Percentiles rank a stretch among this genome's conserved stretches.
Evolutionary conservation across 2,329 filamentous ascomycete genomes (phyloP).

Genomic region (Epichloe sp.): DNA sequence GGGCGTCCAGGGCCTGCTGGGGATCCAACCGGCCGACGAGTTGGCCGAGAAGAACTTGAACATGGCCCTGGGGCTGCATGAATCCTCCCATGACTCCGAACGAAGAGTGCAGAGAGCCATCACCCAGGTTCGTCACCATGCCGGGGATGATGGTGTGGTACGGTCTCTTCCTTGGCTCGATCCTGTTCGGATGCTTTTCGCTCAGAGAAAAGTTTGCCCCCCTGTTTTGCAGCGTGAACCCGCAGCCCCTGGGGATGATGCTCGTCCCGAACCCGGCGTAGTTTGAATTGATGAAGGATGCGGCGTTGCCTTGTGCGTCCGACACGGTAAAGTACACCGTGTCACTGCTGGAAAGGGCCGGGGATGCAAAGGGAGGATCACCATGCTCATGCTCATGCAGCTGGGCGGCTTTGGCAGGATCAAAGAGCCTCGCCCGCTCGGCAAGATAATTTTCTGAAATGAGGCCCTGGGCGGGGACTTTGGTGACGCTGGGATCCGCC

Average conservation of each 20-base stretch:
- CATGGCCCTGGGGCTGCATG: conserved; percentile 95
- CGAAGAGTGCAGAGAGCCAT: conserved; percentile 65
- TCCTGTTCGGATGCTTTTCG: conserved; percentile 60
- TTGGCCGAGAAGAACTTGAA: conserved; percentile 87
- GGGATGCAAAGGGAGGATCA: conserved; percentile 37
- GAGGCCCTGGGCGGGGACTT: conserved; percentile 57
- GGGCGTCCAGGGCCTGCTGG: conserved; percentile 81
- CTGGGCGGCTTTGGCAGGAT: conserved; percentile 43
- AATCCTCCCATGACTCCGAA: conserved; percentile 98
- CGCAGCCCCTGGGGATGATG: conserved; percentile 75
- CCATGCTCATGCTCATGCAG: conserved; percentile 53
- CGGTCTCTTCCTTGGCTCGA: conserved; percentile 72
- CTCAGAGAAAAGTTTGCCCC: conserved; percentile 69
- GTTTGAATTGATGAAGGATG: conserved; percentile 94
- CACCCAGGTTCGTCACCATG: conserved; percentile 64
- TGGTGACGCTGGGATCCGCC: conserved; percentile 60
- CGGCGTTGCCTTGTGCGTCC: conserved; percentile 73
- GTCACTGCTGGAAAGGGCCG: conserved; percentile 74
- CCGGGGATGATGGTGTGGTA: conserved; percentile 98
- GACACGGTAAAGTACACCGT: conserved; percentile 89
- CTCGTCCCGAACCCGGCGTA: conserved; percentile 78
- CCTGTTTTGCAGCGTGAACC: conserved; percentile 90
- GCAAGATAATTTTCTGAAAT: conserved; percentile 64
- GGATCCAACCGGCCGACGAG: conserved; percentile 68
- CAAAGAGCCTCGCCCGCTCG: conserved; percentile 48